These are phyloP conservation scores for Sugiyamaella japonica DNA, from an alignment of 1,139 yeast genomes.

Conservation along the genomic window DNA sequence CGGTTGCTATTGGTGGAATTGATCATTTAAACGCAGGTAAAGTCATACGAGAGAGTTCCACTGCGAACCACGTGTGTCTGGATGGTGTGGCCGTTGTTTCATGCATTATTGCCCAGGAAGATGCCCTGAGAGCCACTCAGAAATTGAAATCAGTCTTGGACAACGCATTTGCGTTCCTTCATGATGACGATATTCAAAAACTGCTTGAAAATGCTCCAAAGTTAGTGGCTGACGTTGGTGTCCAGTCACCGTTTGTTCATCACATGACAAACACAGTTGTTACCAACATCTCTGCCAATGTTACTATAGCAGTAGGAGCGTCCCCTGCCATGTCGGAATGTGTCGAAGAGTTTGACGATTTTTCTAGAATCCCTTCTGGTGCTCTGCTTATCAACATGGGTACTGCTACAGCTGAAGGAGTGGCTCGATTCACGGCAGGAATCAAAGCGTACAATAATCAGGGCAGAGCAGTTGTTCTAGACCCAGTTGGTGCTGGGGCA, in stretches of 20 bases:
- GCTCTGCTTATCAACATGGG: constrained; percentile 76
- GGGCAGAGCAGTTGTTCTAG: constrained; percentile 69
- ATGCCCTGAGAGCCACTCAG: constrained; percentile 43
- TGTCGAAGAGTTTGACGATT: constrained; percentile 63
- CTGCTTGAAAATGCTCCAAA: constrained; percentile 22
- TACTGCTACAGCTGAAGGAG: constrained; percentile 53
- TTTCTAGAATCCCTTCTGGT: constrained; percentile 55
- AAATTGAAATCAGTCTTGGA: not conserved
- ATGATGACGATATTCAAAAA: not conserved
- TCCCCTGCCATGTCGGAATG: constrained; percentile 93
- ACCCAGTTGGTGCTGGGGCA: constrained; percentile 94
- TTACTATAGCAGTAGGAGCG: constrained; percentile 81
- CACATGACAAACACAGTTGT: constrained; percentile 92
- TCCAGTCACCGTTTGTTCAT: constrained; percentile 63
- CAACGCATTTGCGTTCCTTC: not conserved
- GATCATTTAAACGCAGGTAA: constrained; percentile 62
- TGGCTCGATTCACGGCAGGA: constrained; percentile 54
- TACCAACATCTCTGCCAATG: constrained; percentile 84
- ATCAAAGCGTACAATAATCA: constrained; percentile 56
- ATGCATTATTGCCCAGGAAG: constrained; percentile 69
- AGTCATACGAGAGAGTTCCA: constrained; percentile 53
- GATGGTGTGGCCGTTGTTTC: constrained; percentile 90
- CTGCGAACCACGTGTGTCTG: constrained; percentile 45
- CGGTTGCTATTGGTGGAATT: constrained; percentile 88
- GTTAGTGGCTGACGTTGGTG: constrained; percentile 27